Percentiles rank a stretch among this genome's conserved stretches.
Conservation (phyloP, 371 early-diverging fungal genomes). For the Mortierella sp. region DNA sequence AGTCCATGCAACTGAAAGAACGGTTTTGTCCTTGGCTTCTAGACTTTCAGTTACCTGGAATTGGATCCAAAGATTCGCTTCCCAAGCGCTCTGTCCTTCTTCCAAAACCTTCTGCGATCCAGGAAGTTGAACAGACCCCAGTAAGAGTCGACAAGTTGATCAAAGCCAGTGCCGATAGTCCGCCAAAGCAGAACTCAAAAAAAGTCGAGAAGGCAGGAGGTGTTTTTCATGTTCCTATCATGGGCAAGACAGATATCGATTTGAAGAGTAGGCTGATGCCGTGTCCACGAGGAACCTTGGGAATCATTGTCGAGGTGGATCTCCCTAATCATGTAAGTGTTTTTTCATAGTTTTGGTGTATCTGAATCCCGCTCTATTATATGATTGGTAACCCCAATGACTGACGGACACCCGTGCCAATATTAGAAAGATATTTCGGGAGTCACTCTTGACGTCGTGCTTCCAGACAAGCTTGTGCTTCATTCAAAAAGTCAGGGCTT, state of each 20-base stretch:
- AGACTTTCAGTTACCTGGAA: conserved; percentile 73
- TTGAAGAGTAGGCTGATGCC: conserved; percentile 22
- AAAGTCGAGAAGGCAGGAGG: not conserved
- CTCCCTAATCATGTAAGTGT: conserved; percentile 44
- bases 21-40: not conserved
- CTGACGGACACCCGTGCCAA: no score
- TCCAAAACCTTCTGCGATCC: conserved; percentile 65
- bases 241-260: conserved; percentile 33
- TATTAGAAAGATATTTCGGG: conserved; percentile 19
- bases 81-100: conserved; percentile 65
- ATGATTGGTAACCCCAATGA: no score
- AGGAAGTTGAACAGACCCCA: conserved; percentile 19
- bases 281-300: conserved; percentile 37
- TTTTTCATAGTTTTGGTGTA: not conserved
- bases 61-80: conserved; percentile 68
- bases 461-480: conserved; percentile 32
- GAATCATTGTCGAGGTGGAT: conserved; percentile 44
- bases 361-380: not conserved
- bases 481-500: conserved; percentile 44
- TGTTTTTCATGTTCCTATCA: conserved; percentile 12
- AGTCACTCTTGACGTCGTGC: conserved; percentile 39
- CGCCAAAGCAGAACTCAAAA: not conserved
- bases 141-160: not conserved
- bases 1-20: no score
- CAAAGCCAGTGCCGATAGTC: not conserved